A percentile compares a stretch with the other conserved stretches of the same genome.
Conservation (phyloP, 441 rosid species). For the Macaranga tanarius region DNA sequence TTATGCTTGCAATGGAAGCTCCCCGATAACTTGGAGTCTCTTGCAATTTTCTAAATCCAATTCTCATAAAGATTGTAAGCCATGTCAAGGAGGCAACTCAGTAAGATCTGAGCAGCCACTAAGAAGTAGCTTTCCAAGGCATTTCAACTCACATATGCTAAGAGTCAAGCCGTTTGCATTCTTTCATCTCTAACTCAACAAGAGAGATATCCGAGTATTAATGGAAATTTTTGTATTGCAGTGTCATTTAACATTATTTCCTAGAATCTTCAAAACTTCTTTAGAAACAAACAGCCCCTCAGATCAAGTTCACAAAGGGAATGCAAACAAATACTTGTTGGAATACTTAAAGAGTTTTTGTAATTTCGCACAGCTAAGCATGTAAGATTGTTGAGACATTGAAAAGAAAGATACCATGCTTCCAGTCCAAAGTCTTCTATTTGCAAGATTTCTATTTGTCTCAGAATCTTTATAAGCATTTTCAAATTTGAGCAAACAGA, state of each 20-base stretch:
- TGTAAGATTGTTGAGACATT: too few relatives aligned
- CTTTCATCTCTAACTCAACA: not conserved
- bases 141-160: constrained; percentile 2
- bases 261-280: too few relatives aligned
- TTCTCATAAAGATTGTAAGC: not conserved
- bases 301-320: too few relatives aligned
- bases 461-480: not conserved
- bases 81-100: not conserved
- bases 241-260: too few relatives aligned
- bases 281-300: too few relatives aligned
- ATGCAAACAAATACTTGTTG: too few relatives aligned
- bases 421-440: not conserved
- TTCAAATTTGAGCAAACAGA: not conserved
- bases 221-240: too few relatives aligned
- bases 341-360: too few relatives aligned
- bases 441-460: not conserved
- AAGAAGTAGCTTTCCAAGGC: not conserved
- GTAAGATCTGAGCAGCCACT: not conserved
- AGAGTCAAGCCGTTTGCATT: not conserved
- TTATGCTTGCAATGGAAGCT: not conserved
- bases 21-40: not conserved
- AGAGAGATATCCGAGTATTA: not conserved
- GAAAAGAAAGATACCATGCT: too few relatives aligned
- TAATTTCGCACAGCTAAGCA: too few relatives aligned
- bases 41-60: not conserved